These are phyloP conservation scores for Eragrostis tef DNA, from an alignment of 202 grass and related monocot genomes.

Conservation along the genomic window DNA sequence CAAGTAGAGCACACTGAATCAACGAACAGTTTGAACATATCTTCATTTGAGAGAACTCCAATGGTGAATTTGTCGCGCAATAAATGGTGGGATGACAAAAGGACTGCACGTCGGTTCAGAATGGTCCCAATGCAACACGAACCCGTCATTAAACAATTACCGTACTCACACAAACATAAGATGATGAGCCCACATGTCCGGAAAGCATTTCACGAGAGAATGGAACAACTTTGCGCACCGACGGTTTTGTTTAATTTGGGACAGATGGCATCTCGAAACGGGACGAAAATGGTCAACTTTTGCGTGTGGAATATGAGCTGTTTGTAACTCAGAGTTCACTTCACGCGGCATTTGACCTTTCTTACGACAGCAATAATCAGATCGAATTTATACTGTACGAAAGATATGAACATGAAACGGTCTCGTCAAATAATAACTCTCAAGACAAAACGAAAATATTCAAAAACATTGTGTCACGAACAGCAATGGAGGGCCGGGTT, in stretches of 20 bases:
- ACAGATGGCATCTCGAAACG: slow-evolving; percentile 48
- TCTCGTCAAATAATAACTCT: background rate
- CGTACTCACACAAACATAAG: background rate
- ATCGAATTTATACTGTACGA: slow-evolving; percentile 1
- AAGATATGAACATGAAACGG: background rate
- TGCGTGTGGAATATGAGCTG: slow-evolving; percentile 49
- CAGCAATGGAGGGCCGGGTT: background rate
- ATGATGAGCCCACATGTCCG: background rate
- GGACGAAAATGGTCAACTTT: slow-evolving; percentile 49
- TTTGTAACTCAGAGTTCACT: slow-evolving; percentile 27
- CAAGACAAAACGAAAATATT: background rate
- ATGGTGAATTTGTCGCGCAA: background rate
- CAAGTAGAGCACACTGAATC: slow-evolving; percentile 17
- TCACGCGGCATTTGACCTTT: slow-evolving; percentile 44
- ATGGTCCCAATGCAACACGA: slow-evolving; percentile 15
- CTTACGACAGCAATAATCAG: background rate
- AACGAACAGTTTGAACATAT: slow-evolving; percentile 22
- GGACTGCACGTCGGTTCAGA: background rate
- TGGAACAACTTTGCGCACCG: slow-evolving; percentile 34
- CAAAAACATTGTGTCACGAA: background rate
- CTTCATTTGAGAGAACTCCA: slow-evolving; percentile 31
- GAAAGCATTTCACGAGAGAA: slow-evolving; percentile 13
- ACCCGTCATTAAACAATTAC: background rate
- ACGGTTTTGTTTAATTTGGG: slow-evolving; percentile 27
- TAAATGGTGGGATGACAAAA: slow-evolving; percentile 14